Percentiles rank a stretch among this genome's conserved stretches.
Conservation (phyloP, 176 grass and related monocot species). For the Eragrostis nindensis region DNA sequence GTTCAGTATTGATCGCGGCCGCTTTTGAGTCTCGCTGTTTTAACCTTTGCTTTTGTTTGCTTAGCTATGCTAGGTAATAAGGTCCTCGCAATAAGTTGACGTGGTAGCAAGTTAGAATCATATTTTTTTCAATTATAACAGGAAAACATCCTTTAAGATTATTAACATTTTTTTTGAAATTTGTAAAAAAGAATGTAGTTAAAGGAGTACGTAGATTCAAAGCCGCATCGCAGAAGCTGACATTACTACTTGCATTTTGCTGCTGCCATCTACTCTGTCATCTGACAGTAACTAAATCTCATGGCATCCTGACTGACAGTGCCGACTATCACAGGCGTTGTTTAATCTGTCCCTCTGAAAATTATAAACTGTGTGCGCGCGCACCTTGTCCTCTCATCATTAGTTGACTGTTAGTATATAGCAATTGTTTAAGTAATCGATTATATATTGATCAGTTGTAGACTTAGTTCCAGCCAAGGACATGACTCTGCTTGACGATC, state of each 20-base stretch:
- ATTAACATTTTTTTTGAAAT: too few species aligned
- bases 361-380: not conserved
- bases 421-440: not conserved
- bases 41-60: constrained; percentile 38
- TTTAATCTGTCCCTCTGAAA: constrained; percentile 38
- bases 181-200: too few species aligned
- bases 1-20: not conserved
- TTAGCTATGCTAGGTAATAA: constrained; percentile 7
- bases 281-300: constrained; percentile 25
- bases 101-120: not conserved
- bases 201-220: too few species aligned
- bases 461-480: not conserved
- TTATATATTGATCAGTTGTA: not conserved
- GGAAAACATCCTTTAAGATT: not conserved
- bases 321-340: constrained; percentile 33
- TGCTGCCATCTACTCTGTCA: constrained; percentile 8
- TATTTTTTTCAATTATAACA: not conserved
- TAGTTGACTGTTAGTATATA: constrained; percentile 31
- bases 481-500: not conserved
- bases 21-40: constrained; percentile 34
- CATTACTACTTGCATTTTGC: not conserved
- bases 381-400: constrained; percentile 4
- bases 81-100: too few species aligned
- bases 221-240: too few species aligned
- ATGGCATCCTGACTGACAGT: constrained; percentile 46